phyloP scores from a whole-genome alignment of 108 stramenopile species.

The Stephanodiscus minutulus region DNA sequence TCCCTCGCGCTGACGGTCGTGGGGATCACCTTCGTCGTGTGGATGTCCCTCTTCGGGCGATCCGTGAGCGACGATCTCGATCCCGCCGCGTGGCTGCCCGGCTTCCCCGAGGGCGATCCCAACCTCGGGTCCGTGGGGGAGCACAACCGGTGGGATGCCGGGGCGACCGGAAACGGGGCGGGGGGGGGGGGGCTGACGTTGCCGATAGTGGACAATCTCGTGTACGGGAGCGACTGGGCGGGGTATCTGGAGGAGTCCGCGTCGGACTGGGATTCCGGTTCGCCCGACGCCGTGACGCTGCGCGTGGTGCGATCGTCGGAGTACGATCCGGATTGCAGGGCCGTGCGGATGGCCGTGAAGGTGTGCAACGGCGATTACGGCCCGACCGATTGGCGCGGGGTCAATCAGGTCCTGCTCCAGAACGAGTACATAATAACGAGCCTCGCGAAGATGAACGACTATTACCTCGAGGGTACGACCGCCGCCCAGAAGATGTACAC shows the following conservation, averaged over 20 bases:
- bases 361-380: constrained; percentile 88
- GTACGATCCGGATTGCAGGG: constrained; percentile 61
- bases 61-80: constrained; percentile 16
- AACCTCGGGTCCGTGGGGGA: constrained; percentile 44
- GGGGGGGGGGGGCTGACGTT: constrained; percentile 52
- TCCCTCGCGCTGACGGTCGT: not conserved
- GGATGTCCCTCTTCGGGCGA: constrained; percentile 24
- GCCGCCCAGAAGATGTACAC: constrained; percentile 70
- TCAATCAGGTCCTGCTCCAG: constrained; percentile 63
- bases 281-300: constrained; percentile 74
- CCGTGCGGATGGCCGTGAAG: constrained; percentile 56
- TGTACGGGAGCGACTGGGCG: constrained; percentile 55
- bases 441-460: constrained; percentile 80
- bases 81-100: constrained; percentile 52
- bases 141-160: constrained; percentile 26
- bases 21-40: constrained; percentile 16
- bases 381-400: constrained; percentile 78
- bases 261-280: constrained; percentile 74
- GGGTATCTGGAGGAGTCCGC: constrained; percentile 56
- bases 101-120: constrained; percentile 51
- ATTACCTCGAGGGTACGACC: constrained; percentile 58
- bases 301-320: constrained; percentile 16
- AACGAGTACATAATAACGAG: constrained; percentile 64
- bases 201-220: constrained; percentile 66
- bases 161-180: constrained; percentile 34